A percentile compares a stretch with the other conserved stretches of the same genome.
phyloP scores from a whole-genome alignment of 768 basidiomycete species.

The Lyophyllum semitale region DNA sequence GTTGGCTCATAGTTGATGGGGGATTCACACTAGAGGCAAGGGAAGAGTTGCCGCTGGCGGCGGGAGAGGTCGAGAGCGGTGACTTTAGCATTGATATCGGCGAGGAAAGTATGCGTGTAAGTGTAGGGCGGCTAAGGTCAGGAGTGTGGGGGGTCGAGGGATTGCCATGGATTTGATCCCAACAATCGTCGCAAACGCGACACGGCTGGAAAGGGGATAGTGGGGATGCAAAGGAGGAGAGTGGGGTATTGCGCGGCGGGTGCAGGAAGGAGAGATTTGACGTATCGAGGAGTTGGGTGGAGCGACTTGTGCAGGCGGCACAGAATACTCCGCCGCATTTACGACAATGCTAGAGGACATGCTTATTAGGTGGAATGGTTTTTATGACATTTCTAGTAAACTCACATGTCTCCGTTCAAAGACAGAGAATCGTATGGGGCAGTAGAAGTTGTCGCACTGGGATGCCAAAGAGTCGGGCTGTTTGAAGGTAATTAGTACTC shows the following conservation, averaged over 20 bases:
- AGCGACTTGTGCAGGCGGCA: constrained; percentile 55
- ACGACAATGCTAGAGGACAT: constrained; percentile 64
- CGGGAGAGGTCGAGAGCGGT: constrained; percentile 33
- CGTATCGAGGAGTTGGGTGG: constrained; percentile 72
- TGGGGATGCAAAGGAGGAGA: constrained; percentile 59
- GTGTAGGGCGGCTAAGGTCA: constrained; percentile 32
- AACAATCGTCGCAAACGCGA: constrained; percentile 82
- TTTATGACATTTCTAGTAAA: constrained; percentile 15
- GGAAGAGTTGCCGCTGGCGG: constrained; percentile 34
- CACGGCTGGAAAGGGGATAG: constrained; percentile 53
- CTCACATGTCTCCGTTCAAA: constrained; percentile 77
- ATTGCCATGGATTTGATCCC: constrained; percentile 68
- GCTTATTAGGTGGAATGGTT: constrained; percentile 18
- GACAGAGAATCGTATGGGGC: constrained; percentile 63
- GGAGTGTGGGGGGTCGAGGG: constrained; percentile 46
- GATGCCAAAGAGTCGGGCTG: constrained; percentile 65
- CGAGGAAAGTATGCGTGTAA: constrained; percentile 36
- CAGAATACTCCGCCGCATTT: constrained; percentile 85
- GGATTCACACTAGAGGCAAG: constrained; percentile 26
- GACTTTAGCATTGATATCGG: constrained; percentile 41
- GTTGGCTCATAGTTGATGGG: neutral
- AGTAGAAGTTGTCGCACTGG: constrained; percentile 75
- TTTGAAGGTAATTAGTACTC: constrained; percentile 19
- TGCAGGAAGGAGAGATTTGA: constrained; percentile 68
- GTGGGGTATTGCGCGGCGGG: constrained; percentile 68